Evolutionary conservation across 2,329 filamentous ascomycete species (phyloP), one percentile per base, ranked within the genome.

Genomic region (Grosmannia serpens): DNA sequence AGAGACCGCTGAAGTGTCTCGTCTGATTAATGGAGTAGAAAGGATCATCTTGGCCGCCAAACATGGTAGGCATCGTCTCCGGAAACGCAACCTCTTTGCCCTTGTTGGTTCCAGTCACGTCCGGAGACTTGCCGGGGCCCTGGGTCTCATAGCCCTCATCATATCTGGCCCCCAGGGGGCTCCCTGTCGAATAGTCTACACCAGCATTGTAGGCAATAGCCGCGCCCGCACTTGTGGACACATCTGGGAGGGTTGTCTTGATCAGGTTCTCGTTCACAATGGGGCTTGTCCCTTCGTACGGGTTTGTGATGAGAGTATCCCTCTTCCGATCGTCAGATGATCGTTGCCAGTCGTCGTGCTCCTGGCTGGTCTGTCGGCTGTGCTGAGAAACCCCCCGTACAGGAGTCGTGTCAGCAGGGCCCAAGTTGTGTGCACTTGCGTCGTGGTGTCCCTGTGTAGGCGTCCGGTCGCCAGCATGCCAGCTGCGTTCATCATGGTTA

Each of bases 91-190:
- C 67, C 26, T 78, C 80, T 66, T 85, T 84, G 65, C 79, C 80
- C 66, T 83, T 79, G 60, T 71, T 71, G 9, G 51, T 35, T 20
- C 75, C 70, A 53, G 77, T 71, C 41, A 75, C 66, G 50, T 81
- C 79, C 0, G 80, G 80, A 3, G 75, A 78, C 63, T 80, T 78
- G 62, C 80, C 78, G 2, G 80, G 79, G 3, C 77, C 82, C 58
- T 83, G 89, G 27, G 92, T 95, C 64, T 92, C 91, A 72, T 96
- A 97, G 9, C 91, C 92, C 74, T 97, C 92, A 67, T 96, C 89
- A 56, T 74, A 76, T 69, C 85, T 88, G 60, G 79, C 77, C 50
- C 77, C 81, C 65, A 77, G 70, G 54, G 82, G 80, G 68, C 85
- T 78, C 70, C 82, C 73, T 63, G 80, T 71, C 69, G 79, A 68